Conservation (phyloP, 1,284 basidiomycete genomes). For the Inonotus obliquus region DNA sequence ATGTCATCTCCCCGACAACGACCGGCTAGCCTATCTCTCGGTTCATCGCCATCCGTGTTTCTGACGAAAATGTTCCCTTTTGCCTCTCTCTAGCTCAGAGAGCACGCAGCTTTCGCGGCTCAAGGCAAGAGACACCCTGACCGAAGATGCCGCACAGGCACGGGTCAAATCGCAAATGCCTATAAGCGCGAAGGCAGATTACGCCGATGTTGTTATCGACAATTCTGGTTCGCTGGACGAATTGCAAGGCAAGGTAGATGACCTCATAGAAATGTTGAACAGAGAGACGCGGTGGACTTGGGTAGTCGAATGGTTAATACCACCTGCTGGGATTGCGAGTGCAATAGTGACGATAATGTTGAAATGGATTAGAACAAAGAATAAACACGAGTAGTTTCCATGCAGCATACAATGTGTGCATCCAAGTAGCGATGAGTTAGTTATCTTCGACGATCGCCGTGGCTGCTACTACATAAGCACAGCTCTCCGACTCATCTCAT, state of each 20-base stretch:
- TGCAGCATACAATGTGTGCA: not conserved
- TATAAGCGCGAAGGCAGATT: slow-evolving; percentile 73
- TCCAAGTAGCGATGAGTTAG: not conserved
- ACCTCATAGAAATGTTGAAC: slow-evolving; percentile 55
- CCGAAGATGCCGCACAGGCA: slow-evolving; percentile 58
- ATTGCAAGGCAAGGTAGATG: slow-evolving; percentile 65
- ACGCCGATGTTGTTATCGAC: slow-evolving; percentile 86
- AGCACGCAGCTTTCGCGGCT: slow-evolving; percentile 80
- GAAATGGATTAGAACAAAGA: slow-evolving; percentile 21
- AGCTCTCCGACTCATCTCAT: not conserved
- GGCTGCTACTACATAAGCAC: not conserved
- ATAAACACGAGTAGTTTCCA: not conserved
- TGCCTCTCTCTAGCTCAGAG: slow-evolving; percentile 48
- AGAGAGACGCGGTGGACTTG: slow-evolving; percentile 57
- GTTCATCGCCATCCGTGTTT: not conserved
- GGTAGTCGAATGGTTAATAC: slow-evolving; percentile 77
- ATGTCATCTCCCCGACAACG: slow-evolving; percentile 26
- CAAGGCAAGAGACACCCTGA: slow-evolving; percentile 60
- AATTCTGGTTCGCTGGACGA: slow-evolving; percentile 78
- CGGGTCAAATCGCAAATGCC: slow-evolving; percentile 82
- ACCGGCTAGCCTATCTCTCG: slow-evolving; percentile 1
- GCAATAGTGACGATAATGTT: slow-evolving; percentile 32
- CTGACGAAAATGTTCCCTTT: not conserved
- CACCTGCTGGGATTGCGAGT: slow-evolving; percentile 60
- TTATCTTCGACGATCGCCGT: too few relatives aligned